A percentile compares a stretch with the other conserved stretches of the same genome.
These are phyloP conservation scores for Diaporthe capsici DNA, from an alignment of 2,329 filamentous ascomycete genomes.

Conservation along the genomic window DNA sequence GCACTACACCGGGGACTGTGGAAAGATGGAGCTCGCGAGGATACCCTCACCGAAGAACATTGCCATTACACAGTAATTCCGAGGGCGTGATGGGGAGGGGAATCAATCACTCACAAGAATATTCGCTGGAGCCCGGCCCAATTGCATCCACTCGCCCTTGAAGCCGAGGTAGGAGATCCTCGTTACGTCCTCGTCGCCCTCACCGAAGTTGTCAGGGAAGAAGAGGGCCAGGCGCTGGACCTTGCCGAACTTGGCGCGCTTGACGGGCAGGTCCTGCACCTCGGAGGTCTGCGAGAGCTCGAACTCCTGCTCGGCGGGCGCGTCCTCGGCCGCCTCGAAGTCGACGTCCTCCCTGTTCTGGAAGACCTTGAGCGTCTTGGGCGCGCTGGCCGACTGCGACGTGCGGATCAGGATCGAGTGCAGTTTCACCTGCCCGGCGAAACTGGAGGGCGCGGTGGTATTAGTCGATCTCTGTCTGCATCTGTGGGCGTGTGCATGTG, in stretches of 20 bases:
- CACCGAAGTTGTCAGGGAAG: conserved; percentile 90
- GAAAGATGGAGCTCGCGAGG: not conserved
- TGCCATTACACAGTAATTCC: not conserved
- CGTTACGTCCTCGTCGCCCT: conserved; percentile 84
- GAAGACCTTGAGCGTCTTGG: conserved; percentile 87
- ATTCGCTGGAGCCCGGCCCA: conserved; percentile 85
- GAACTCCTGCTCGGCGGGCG: conserved; percentile 80
- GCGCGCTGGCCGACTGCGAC: conserved; percentile 77
- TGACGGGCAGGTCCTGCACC: conserved; percentile 89
- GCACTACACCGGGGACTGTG: not conserved
- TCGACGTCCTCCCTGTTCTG: conserved; percentile 90
- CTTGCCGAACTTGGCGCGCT: conserved; percentile 88
- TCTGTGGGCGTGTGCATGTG: not conserved
- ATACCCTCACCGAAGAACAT: not conserved
- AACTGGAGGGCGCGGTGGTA: conserved; percentile 65
- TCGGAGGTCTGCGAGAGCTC: conserved; percentile 84
- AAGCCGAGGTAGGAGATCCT: conserved; percentile 89
- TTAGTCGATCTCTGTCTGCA: conserved; percentile 9
- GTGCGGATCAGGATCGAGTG: conserved; percentile 91
- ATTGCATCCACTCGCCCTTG: conserved; percentile 92
- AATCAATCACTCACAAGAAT: conserved; percentile 67
- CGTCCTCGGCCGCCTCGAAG: conserved; percentile 81
- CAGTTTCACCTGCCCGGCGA: conserved; percentile 93
- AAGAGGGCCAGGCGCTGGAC: conserved; percentile 89
- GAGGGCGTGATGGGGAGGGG: not conserved